A percentile compares a stretch with the other conserved stretches of the same genome.
These are phyloP conservation scores for Pterula multifida DNA, from an alignment of 1,284 basidiomycete species.

Conservation along the genomic window DNA sequence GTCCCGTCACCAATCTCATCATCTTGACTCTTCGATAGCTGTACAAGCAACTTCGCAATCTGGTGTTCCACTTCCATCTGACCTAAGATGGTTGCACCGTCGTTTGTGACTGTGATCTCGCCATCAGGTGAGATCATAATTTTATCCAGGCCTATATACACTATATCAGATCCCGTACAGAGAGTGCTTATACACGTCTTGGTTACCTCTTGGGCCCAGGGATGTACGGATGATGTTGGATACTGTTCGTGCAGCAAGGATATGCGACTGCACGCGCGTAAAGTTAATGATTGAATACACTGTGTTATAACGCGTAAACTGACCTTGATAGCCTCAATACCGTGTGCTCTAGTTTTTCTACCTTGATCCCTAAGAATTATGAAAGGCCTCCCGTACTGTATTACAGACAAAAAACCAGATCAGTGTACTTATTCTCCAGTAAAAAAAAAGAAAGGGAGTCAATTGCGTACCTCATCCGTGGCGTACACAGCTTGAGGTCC, in stretches of 20 bases:
- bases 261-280: conserved; percentile 62
- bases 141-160: conserved; percentile 80
- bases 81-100: conserved; percentile 91
- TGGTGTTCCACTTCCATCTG: conserved; percentile 99
- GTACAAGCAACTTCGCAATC: conserved; percentile 95
- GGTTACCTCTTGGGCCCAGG: conserved; percentile 80
- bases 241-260: conserved; percentile 86
- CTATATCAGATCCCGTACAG: too few relatives aligned
- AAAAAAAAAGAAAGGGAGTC: not conserved
- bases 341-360: conserved; percentile 91
- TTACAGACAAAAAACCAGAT: not conserved
- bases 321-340: conserved; percentile 93
- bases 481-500: conserved; percentile 62
- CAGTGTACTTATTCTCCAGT: not conserved
- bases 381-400: conserved; percentile 89
- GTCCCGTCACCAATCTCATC: conserved; percentile 99
- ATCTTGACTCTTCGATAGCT: conserved; percentile 95
- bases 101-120: conserved; percentile 98
- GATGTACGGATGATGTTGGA: conserved; percentile 94
- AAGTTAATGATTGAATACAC: too few relatives aligned
- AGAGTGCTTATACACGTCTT: too few relatives aligned
- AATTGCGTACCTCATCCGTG: conserved; percentile 74
- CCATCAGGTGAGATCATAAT: conserved; percentile 97
- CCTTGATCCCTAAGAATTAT: conserved; percentile 95
- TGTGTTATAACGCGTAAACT: conserved; percentile 13